Evolutionary conservation across 2,329 filamentous ascomycete genomes (phyloP).

Genomic region (Penicillium carneum): DNA sequence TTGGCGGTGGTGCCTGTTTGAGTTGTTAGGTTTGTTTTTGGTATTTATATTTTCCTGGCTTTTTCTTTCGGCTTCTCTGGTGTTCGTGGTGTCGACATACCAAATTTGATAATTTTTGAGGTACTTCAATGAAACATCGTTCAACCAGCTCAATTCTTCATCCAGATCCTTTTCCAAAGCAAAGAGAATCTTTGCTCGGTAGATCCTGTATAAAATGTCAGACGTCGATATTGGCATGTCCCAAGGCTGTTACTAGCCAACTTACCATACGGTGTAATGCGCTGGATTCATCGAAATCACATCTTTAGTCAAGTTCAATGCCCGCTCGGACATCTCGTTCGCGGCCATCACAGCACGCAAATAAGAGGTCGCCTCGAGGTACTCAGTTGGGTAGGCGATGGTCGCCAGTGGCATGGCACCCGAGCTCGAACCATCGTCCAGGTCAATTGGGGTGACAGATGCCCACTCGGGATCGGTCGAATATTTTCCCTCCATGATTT

Average conservation of each 20-base stretch:
- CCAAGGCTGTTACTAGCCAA: slow-evolving; percentile 13
- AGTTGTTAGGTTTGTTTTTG: slow-evolving; percentile 2
- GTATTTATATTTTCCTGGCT: neutral
- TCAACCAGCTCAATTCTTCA: slow-evolving; percentile 84
- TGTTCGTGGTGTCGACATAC: slow-evolving; percentile 47
- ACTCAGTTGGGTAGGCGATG: slow-evolving; percentile 89
- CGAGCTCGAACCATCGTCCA: slow-evolving; percentile 73
- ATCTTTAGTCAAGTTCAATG: slow-evolving; percentile 81
- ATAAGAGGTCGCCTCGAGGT: slow-evolving; percentile 90
- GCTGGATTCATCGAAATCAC: slow-evolving; percentile 93
- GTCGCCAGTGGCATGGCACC: slow-evolving; percentile 74
- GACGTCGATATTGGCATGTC: slow-evolving; percentile 6
- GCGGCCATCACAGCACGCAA: slow-evolving; percentile 90
- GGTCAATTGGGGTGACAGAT: slow-evolving; percentile 80
- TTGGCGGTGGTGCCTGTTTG: slow-evolving; percentile 65
- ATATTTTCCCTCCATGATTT: slow-evolving; percentile 55
- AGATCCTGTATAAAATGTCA: slow-evolving; percentile 64
- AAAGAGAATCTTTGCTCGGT: slow-evolving; percentile 80
- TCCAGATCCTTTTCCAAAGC: slow-evolving; percentile 69
- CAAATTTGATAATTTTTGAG: slow-evolving; percentile 99
- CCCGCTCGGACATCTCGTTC: slow-evolving; percentile 81
- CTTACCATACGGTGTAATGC: slow-evolving; percentile 93
- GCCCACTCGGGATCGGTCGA: slow-evolving; percentile 78
- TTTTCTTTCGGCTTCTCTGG: neutral
- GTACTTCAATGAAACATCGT: slow-evolving; percentile 78